Evolutionary conservation across 2,329 filamentous ascomycete genomes (phyloP), one percentile per base, ranked within the genome.

Genomic region (Madurella mycetomatis): DNA sequence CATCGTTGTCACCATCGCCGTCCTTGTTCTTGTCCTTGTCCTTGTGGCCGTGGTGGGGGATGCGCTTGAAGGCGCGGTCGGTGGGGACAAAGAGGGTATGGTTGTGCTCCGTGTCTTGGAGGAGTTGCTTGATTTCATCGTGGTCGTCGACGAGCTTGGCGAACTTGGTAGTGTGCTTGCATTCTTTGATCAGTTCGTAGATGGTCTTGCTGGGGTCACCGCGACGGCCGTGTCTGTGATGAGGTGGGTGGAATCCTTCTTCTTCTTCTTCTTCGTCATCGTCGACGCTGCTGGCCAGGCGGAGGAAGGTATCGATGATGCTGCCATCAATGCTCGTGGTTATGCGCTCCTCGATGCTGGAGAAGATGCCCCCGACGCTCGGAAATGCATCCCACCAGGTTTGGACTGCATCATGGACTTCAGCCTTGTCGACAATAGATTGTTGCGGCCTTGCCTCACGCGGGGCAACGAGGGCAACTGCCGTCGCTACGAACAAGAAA

Each of bases 11-110:
- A 13, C 18, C n/a, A 15, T 53, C 39, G 2, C 39, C 39, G 43
- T 47, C 34, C 32, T 47, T 19, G 17, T 45, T 13, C 25, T 25
- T 25, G 13, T 46, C 72, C 66, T n/a, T 76, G 63, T 30, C 25
- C 4, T 41, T 43, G 41, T 50, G 47, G 15, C 34, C 45, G 37
- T 55, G 46, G 45, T 48, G 32, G 2, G 79, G 79, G 19, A 84
- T 70, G 61, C 79, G 74, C 58, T 86, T 82, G 63, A 96, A 92
- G 0, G 90, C 90, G 47, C 78, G 74, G 67, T 96, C 83, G 1
- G 82, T 84, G 0, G 92, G 92, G 1, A 88, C 87, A 64, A 96
- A 95, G 48, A 94, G 71, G 1, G 92, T 96, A 65, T 86, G 83
- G 69, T 92, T 92, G 18, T 81, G 76, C 37, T 80, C 72, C 65